Base-by-base conservation (phyloP, 345 rosid species). In the Camelina hispida region DNA sequence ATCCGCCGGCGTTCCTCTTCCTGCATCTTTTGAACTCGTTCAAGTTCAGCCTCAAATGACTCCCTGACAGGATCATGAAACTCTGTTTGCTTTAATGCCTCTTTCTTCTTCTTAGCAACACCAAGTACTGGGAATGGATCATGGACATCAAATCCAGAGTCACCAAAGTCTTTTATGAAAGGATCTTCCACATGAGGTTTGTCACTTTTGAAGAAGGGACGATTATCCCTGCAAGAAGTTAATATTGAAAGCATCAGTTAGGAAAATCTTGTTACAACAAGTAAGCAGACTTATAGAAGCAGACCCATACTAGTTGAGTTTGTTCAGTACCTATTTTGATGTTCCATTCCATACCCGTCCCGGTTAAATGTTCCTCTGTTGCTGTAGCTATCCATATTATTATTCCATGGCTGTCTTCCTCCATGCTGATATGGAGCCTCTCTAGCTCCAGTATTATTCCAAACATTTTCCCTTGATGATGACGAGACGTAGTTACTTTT, bases 11-110 rank as follows among this genome's bases (percentile, higher is more conserved):
- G 82, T 80, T 91, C 98, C 78, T 85, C 90, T 81, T 96, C 99
- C 79, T 96, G 98, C 89, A 93, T 79, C 82, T 88, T 96, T 80
- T 96, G 98, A 71, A 96, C 97, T 76, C 93, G 88, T 84, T 96
- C 91, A 66, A 96, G 97, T 80, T 96, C 99, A 78, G 98, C 99
- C 85, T 96, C 99, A 81, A 96, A 96, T 61, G 98, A 93, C 62
- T 93, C 99, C 70, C 98, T 84, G 15, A 86, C 91, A 80, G 99
- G 98, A 34, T 96, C 99, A 78, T 86, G 92, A 77, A 93, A 89
- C 84, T 93, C 91, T 15, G 88, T 71, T 77, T 86, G 94, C 72
- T 88, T 91, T 47, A 79, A 57, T 53, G 80, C 78, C 59, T 90
- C 96, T 79, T 91, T 93, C 87, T 86, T 96, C 87, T 88, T 88